phyloP scores from a whole-genome alignment of 164 flowering plant genomes.

The Cinnamomum micranthum region DNA sequence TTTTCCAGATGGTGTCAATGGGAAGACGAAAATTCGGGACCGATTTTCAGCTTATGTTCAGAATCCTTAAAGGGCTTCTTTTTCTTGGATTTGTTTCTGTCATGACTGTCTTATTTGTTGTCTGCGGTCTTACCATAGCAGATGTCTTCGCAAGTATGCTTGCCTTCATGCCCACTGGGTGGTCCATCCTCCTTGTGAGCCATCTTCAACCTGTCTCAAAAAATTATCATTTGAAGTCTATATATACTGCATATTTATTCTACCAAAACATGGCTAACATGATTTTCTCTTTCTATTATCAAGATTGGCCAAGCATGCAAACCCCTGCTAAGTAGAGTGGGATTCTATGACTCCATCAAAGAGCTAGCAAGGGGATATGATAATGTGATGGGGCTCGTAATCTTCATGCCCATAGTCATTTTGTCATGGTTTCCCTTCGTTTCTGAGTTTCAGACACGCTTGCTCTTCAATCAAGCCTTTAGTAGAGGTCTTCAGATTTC shows the following conservation, averaged over 20 bases:
- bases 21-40: slow-evolving; percentile 85
- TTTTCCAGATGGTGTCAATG: slow-evolving; percentile 84
- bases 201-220: background rate
- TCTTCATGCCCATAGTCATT: slow-evolving; percentile 80
- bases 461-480: slow-evolving; percentile 98
- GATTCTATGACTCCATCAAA: slow-evolving; percentile 80
- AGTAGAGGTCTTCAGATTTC: slow-evolving; percentile 80
- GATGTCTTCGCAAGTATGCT: slow-evolving; percentile 76
- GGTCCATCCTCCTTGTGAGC: slow-evolving; percentile 93
- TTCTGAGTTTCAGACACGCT: slow-evolving; percentile 86
- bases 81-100: slow-evolving; percentile 83
- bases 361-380: slow-evolving; percentile 86
- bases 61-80: slow-evolving; percentile 86
- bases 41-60: slow-evolving; percentile 96
- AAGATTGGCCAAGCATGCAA: slow-evolving; percentile 88
- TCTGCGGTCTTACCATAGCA: slow-evolving; percentile 61
- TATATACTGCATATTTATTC: background rate
- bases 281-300: slow-evolving; percentile 6
- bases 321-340: slow-evolving; percentile 42
- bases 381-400: slow-evolving; percentile 72
- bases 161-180: slow-evolving; percentile 94
- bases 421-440: slow-evolving; percentile 96
- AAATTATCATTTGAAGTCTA: background rate
- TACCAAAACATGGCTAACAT: background rate
- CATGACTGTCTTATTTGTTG: slow-evolving; percentile 83